phyloP scores from a whole-genome alignment of 2,329 filamentous ascomycete species.

The Alternaria alternata region DNA sequence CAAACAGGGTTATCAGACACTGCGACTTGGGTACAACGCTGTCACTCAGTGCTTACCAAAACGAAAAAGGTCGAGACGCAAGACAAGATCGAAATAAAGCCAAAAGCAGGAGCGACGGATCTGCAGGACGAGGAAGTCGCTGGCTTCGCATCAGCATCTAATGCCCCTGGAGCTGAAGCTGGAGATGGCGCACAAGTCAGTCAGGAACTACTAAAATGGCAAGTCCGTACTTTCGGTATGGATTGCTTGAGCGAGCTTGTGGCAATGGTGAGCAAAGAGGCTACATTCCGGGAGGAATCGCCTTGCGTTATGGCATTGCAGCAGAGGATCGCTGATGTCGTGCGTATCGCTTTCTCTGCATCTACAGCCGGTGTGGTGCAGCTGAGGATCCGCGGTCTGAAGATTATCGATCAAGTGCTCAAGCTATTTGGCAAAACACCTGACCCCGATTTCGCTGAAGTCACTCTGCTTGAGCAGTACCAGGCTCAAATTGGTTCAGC shows the following conservation, averaged over 20 bases:
- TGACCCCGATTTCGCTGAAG: conserved; percentile 97
- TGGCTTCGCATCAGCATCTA: conserved; percentile 83
- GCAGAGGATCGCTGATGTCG: conserved; percentile 85
- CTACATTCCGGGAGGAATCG: conserved; percentile 79
- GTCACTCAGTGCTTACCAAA: conserved; percentile 88
- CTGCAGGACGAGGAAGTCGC: conserved; percentile 96
- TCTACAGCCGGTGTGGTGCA: conserved; percentile 93
- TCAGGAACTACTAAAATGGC: conserved; percentile 92
- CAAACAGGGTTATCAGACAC: conserved; percentile 86
- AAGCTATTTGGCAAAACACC: conserved; percentile 95
- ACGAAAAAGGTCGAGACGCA: conserved; percentile 74
- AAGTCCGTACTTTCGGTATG: conserved; percentile 94
- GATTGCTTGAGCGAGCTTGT: conserved; percentile 86
- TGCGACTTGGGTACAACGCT: conserved; percentile 84
- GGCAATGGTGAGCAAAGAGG: conserved; percentile 77
- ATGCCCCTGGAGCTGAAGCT: conserved; percentile 59
- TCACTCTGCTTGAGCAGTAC: conserved; percentile 94
- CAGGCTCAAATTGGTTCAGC: conserved; percentile 98
- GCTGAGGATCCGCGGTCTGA: conserved; percentile 86
- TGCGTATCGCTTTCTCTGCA: conserved; percentile 95
- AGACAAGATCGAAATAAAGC: conserved; percentile 56
- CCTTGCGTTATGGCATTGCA: conserved; percentile 81
- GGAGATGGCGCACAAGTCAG: conserved; percentile 56
- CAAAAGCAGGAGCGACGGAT: conserved; percentile 70
- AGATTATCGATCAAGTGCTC: conserved; percentile 90